Base-by-base conservation (phyloP, 768 basidiomycete species). In the Kwoniella bestiolae region DNA sequence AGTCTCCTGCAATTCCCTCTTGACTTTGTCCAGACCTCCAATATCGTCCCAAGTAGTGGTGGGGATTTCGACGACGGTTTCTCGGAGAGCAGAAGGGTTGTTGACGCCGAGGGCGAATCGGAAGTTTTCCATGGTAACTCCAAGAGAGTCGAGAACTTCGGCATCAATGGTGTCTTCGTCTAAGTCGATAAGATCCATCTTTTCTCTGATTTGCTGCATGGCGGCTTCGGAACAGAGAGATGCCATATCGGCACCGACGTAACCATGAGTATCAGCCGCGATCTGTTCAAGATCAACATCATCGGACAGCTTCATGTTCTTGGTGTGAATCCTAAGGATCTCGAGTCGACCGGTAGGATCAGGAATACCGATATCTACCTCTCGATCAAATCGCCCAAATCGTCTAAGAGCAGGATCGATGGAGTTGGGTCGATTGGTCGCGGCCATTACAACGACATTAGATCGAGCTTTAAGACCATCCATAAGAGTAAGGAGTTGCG, bases 101-200 rank as follows among this genome's bases (percentile, higher is more conserved):
- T 94, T 95, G 28, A 89, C 88, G 63, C 96, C 96, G 61, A 99
- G 90, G 3, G 96, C 96, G 82, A 97, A 98, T 65, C 95, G 90
- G 93, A 98, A 98, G 86, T 98, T 98, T 78, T 99, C 96, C 95
- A 97, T 97, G 29, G 96, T 99, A 72, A 99, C 94, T 71, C 96
- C 96, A 55, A 99, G 91, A 5, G 94, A 91, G 83, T 99, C 96
- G 60, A 99, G 90, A 2, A 99, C 95, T 82, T 99, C 96, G 7
- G 96, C 96, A 76, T 99, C 96, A 78, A 99, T 99, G 55, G 95
- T 97, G 79, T 99, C 96, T 67, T 82, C 81, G 63, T 82, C 81
- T 4, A 82, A 66, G 67, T 82, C 81, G 63, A 82, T 82, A 52
- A 81, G 67, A 65, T 97, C 94, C 95, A 99, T 98, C 88, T 99